Base-by-base conservation (phyloP, 768 basidiomycete species). In the Lactifluus subvellereus region DNA sequence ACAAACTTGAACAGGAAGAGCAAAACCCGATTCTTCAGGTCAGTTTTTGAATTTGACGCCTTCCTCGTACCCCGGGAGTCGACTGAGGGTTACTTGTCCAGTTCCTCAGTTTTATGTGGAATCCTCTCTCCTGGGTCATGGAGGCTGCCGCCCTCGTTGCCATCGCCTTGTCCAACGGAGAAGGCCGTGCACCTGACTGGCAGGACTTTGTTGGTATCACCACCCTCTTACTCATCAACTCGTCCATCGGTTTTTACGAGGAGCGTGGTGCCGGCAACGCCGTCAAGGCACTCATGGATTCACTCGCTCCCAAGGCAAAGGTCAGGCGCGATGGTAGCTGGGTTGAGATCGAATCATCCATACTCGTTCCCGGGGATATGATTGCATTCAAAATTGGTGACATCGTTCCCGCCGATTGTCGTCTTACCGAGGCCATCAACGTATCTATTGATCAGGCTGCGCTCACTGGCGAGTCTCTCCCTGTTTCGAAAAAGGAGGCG, bases 61-160 rank as follows among this genome's bases (percentile, higher is more conserved):
- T 33, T 40, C 3, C 2, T 1, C 33, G 14, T 3, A 3, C 20
- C 13, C 22, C 33, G 27, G 16, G 1, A 51, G 43, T 38, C 51
- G 32, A 33, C 33, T 10, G 0, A 33, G 49, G 9, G 27, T 10
- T 6, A n/a, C 32, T 37, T 49, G 20, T 62, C 35, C 52, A 91
- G 90, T 94, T 95, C 76, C 78, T 94, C 69, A 86, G 87, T 73
- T 98, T 98, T 84, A 98, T 98, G 96, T 98, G 96, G 96, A 98
- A 98, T 78, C 96, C 96, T 49, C 81, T 98, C 13, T 98, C 96
- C 38, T 98, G 96, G 96, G 96, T 98, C 76, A 98, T 98, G 96
- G 96, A 98, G 76, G 94, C 88, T 66, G 94, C 94, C 43, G 91
- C 92, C 8, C 81, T 94, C 35, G 93, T 94, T 68, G 95, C 96